Percentiles rank a stretch among this genome's conserved stretches.
Evolutionary conservation across 2,329 filamentous ascomycete species (phyloP).

Genomic region (Sphaerulina vaccinii): DNA sequence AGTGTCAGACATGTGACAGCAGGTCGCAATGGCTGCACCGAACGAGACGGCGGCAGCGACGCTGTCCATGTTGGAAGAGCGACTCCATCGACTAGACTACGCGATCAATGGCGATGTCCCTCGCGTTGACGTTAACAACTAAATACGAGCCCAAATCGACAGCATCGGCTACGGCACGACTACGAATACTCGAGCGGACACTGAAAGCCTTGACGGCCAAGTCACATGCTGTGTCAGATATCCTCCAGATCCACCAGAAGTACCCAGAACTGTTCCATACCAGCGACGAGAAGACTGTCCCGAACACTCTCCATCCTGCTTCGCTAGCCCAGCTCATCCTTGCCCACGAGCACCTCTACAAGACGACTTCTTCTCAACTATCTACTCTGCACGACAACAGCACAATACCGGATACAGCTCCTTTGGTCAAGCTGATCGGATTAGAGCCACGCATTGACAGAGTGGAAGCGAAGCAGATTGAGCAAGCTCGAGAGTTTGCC

Average conservation of each 20-base stretch:
- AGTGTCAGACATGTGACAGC: slow-evolving; percentile 21
- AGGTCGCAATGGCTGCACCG: slow-evolving; percentile 10
- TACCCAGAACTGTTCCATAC: slow-evolving; percentile 42
- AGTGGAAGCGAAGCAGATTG: slow-evolving; percentile 59
- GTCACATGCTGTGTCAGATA: slow-evolving; percentile 41
- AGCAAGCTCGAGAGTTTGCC: slow-evolving; percentile 62
- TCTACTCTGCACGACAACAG: slow-evolving; percentile 45
- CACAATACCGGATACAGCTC: slow-evolving; percentile 44
- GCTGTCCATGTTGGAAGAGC: slow-evolving; percentile 45
- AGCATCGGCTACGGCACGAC: slow-evolving; percentile 27
- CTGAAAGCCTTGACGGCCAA: slow-evolving; percentile 41
- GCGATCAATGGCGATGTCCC: slow-evolving; percentile 40
- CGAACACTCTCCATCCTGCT: slow-evolving; percentile 26
- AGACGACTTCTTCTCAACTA: slow-evolving; percentile 44
- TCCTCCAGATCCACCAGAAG: slow-evolving; percentile 42
- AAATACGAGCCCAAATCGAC: neutral
- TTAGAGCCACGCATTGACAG: slow-evolving; percentile 63
- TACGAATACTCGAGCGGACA: slow-evolving; percentile 31
- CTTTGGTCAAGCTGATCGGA: slow-evolving; percentile 55
- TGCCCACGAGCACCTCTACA: slow-evolving; percentile 45
- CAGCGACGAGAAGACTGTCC: slow-evolving; percentile 23
- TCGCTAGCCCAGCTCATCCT: slow-evolving; percentile 42
- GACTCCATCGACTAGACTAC: slow-evolving; percentile 47
- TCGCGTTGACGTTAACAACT: neutral
- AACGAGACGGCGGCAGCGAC: slow-evolving; percentile 34